Percentiles rank a stretch among this genome's conserved stretches.
Evolutionary conservation across 352 stramenopile genomes (phyloP).

Genomic region (Ophiocytium majus): DNA sequence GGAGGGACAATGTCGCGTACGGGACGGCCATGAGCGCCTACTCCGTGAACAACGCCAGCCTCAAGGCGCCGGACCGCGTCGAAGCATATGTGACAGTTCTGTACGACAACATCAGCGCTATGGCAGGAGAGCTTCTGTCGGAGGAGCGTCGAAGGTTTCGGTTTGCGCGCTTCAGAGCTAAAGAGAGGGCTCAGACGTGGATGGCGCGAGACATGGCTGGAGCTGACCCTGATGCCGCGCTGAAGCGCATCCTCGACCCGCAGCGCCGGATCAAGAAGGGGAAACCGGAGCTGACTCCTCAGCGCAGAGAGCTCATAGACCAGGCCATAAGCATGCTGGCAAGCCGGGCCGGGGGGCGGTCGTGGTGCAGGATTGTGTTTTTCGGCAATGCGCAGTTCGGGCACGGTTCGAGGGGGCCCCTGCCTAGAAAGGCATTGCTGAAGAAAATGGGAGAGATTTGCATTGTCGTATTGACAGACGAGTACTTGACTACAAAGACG

Average conservation of each 20-base stretch:
- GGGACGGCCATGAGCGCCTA: neutral
- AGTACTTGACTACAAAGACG: constrained; percentile 5
- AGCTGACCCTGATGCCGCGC: constrained; percentile 5
- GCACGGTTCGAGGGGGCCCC: neutral
- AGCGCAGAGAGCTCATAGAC: neutral
- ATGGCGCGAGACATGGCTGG: neutral
- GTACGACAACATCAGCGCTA: neutral
- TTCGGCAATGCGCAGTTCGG: constrained; percentile 9
- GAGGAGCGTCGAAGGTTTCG: neutral
- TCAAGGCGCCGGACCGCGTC: neutral
- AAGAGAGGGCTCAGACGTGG: neutral
- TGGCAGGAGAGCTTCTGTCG: neutral
- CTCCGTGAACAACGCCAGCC: neutral
- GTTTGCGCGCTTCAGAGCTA: neutral
- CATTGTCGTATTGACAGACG: neutral
- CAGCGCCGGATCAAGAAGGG: neutral
- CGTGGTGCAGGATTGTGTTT: neutral
- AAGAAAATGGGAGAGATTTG: neutral
- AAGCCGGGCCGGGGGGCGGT: neutral
- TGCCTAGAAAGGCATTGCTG: constrained; percentile 3
- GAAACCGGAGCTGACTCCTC: neutral
- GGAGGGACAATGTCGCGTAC: neutral
- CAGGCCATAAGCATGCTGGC: neutral
- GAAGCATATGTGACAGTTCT: neutral
- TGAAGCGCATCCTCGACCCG: neutral